These are phyloP conservation scores for Russula sp. DNA, from an alignment of 768 basidiomycete species.

Conservation along the genomic window DNA sequence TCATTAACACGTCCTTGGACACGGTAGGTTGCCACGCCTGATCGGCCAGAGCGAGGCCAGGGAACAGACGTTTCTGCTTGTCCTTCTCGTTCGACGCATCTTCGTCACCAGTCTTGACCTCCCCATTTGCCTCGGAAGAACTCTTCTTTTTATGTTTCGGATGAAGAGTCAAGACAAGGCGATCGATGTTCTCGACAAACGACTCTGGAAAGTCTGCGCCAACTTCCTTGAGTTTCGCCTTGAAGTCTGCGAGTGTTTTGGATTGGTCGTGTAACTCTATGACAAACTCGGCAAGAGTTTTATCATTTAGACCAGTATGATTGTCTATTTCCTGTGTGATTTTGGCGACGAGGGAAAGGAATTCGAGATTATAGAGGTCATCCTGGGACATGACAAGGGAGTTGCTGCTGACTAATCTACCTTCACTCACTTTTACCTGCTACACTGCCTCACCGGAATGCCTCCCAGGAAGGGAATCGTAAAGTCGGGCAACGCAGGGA, in stretches of 20 bases:
- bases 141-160: constrained; percentile 89
- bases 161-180: constrained; percentile 90
- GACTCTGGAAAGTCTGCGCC: constrained; percentile 87
- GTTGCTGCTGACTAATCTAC: constrained; percentile 23
- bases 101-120: constrained; percentile 37
- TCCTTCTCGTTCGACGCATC: constrained; percentile 58
- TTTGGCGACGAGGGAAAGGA: constrained; percentile 85
- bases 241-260: constrained; percentile 77
- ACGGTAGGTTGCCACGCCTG: constrained; percentile 58
- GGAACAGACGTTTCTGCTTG: constrained; percentile 82
- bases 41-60: constrained; percentile 83
- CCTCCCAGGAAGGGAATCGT: constrained; percentile 73
- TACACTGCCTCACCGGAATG: constrained; percentile 40
- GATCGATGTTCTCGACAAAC: constrained; percentile 89
- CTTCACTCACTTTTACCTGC: too few relatives aligned
- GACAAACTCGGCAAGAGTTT: constrained; percentile 92
- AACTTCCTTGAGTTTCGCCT: constrained; percentile 67
- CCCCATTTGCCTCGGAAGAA: constrained; percentile 42
- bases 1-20: constrained; percentile 76
- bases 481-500: constrained; percentile 88
- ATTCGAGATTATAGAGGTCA: constrained; percentile 90
- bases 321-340: constrained; percentile 94
- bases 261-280: constrained; percentile 85
- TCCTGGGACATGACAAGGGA: constrained; percentile 52
- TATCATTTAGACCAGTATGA: constrained; percentile 81